Conservation (phyloP, 768 basidiomycete genomes). For the Boletus patriciae region DNA sequence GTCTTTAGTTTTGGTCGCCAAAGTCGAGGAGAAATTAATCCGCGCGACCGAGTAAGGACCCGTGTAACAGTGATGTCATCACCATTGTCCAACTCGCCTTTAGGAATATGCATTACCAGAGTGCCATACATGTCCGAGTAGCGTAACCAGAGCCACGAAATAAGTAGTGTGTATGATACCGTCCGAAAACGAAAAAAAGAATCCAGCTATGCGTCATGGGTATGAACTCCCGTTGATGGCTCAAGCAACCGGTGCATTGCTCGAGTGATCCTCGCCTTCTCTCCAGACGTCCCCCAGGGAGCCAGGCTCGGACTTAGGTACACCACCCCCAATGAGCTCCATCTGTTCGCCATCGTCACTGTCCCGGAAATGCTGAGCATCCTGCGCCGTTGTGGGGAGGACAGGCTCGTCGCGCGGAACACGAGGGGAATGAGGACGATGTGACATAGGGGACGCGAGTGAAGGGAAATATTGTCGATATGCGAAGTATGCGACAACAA, state of each 20-base stretch:
- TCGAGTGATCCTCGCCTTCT: conserved; percentile 26
- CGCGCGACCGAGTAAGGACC: background rate
- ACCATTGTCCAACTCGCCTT: background rate
- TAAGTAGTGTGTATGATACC: background rate
- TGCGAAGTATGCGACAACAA: conserved; percentile 65
- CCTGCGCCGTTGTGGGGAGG: conserved; percentile 41
- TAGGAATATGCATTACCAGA: background rate
- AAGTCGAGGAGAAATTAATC: background rate
- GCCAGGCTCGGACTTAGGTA: conserved; percentile 10
- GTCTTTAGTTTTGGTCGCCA: background rate
- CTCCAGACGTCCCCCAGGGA: conserved; percentile 29
- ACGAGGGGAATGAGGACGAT: conserved; percentile 73
- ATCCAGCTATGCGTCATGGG: background rate
- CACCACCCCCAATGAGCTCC: conserved; percentile 24
- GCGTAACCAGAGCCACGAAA: background rate
- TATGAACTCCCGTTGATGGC: background rate
- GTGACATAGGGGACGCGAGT: conserved; percentile 59
- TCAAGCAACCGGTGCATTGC: conserved; percentile 24
- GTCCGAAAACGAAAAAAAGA: background rate
- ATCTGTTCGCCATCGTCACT: conserved; percentile 23
- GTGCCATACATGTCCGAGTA: background rate
- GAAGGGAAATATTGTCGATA: conserved; percentile 85
- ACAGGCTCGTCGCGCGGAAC: conserved; percentile 44
- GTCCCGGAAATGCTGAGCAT: conserved; percentile 15
- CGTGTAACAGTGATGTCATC: background rate